Evolutionary conservation across 2,329 filamentous ascomycete genomes (phyloP).

Genomic region (Blumeriella jaapii): DNA sequence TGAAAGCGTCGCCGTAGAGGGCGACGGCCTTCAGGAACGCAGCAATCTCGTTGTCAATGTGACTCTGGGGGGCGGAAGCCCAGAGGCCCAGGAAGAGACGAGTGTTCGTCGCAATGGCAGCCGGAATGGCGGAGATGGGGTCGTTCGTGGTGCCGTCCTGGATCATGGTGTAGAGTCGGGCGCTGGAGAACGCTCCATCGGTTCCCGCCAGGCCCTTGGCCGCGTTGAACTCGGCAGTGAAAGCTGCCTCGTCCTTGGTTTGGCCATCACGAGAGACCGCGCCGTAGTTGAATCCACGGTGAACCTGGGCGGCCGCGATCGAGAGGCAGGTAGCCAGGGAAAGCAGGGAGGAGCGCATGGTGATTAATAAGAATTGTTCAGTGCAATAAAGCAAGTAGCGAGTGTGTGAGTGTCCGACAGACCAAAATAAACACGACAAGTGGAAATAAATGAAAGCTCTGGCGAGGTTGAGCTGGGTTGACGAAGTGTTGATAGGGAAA

Average conservation of each 20-base stretch:
- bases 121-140: conserved; percentile 62
- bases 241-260: conserved; percentile 49
- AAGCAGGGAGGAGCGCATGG: conserved; percentile 3
- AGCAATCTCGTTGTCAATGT: conserved; percentile 59
- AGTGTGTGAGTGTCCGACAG: too few relatives aligned
- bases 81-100: conserved; percentile 70
- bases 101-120: conserved; percentile 70
- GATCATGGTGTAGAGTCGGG: conserved; percentile 54
- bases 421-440: too few relatives aligned
- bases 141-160: conserved; percentile 7
- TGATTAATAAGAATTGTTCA: conserved; percentile 2
- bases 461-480: too few relatives aligned
- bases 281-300: conserved; percentile 31
- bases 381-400: too few relatives aligned
- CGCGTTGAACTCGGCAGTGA: conserved; percentile 55
- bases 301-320: conserved; percentile 4
- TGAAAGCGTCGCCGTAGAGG: conserved; percentile 54
- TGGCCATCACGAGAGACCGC: conserved; percentile 48
- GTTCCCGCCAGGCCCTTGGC: conserved; percentile 53
- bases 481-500: too few relatives aligned
- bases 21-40: conserved; percentile 57
- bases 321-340: conserved; percentile 6
- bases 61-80: conserved; percentile 34
- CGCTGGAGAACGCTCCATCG: conserved; percentile 48
- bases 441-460: too few relatives aligned